Conservation (phyloP, 2,329 filamentous ascomycete species). For the Salinomyces thailandicus region DNA sequence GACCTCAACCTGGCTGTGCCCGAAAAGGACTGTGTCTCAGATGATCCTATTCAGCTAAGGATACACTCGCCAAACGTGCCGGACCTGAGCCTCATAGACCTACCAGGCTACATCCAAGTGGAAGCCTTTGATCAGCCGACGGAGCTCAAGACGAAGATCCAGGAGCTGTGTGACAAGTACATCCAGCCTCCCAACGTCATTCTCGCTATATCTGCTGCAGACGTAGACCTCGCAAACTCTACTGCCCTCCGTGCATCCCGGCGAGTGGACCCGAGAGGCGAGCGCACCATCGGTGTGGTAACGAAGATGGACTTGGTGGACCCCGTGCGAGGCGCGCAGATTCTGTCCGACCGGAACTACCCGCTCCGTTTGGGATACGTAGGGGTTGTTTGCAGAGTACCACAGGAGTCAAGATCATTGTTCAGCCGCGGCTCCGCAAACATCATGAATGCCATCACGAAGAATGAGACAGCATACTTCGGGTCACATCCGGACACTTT, state of each 20-base stretch:
- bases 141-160: conserved; percentile 89
- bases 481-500: conserved; percentile 72
- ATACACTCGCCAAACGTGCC: conserved; percentile 95
- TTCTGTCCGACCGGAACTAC: conserved; percentile 84
- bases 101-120: conserved; percentile 96
- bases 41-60: conserved; percentile 90
- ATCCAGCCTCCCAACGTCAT: conserved; percentile 95
- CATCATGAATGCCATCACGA: conserved; percentile 68
- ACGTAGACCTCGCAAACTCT: conserved; percentile 94
- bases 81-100: conserved; percentile 87
- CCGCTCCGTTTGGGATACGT: conserved; percentile 92
- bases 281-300: conserved; percentile 95
- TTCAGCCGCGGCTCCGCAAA: conserved; percentile 78
- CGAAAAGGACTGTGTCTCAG: conserved; percentile 81
- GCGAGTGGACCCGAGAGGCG: conserved; percentile 83
- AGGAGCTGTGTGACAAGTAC: conserved; percentile 94
- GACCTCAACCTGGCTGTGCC: conserved; percentile 92
- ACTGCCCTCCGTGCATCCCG: conserved; percentile 82
- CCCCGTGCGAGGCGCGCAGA: conserved; percentile 61
- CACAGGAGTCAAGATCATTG: conserved; percentile 52
- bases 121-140: conserved; percentile 81
- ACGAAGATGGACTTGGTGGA: conserved; percentile 99
- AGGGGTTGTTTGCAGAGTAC: conserved; percentile 80
- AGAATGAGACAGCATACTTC: conserved; percentile 84
- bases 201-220: conserved; percentile 89